Conservation (phyloP, 768 basidiomycete species). For the Rhodotorula paludigena region DNA sequence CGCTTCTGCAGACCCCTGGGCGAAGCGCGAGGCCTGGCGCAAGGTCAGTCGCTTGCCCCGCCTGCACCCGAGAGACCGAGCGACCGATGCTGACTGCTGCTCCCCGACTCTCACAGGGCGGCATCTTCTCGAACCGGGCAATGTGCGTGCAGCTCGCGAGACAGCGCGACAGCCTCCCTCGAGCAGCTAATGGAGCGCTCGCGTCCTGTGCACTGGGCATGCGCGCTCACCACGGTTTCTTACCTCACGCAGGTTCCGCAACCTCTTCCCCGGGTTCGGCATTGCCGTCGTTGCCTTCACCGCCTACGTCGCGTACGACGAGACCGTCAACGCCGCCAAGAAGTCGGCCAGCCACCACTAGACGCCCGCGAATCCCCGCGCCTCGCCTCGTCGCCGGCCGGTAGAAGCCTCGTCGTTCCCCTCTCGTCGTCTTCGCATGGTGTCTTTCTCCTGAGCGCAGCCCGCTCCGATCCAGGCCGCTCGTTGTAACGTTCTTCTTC, state of each 20-base stretch:
- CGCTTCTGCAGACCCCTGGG: slow-evolving; percentile 28
- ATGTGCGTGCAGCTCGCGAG: slow-evolving; percentile 6
- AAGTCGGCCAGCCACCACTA: slow-evolving; percentile 24
- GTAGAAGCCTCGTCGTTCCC: too few species aligned
- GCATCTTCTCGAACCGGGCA: slow-evolving; percentile 32
- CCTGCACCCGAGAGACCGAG: not conserved
- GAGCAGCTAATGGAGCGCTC: too few species aligned
- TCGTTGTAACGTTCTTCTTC: too few species aligned
- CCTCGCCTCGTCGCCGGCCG: too few species aligned
- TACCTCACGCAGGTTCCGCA: slow-evolving; percentile 68
- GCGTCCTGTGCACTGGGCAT: too few species aligned
- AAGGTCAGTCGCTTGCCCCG: slow-evolving; percentile 23
- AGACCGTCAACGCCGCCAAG: slow-evolving; percentile 28
- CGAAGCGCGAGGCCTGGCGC: slow-evolving; percentile 43
- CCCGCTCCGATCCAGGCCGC: too few species aligned
- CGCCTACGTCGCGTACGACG: slow-evolving; percentile 60
- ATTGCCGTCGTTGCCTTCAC: slow-evolving; percentile 88
- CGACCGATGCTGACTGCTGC: not conserved
- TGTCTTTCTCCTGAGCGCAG: too few species aligned
- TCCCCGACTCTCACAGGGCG: slow-evolving; percentile 6
- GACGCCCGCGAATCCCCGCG: too few species aligned
- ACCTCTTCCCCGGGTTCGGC: slow-evolving; percentile 89
- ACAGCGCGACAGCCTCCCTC: too few species aligned
- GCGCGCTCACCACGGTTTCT: not conserved
- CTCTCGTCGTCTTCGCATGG: too few species aligned